Percentiles rank a stretch among this genome's conserved stretches.
These are phyloP conservation scores for Metschnikowia vanudenii DNA, from an alignment of 805 yeast genomes.

Conservation along the genomic window DNA sequence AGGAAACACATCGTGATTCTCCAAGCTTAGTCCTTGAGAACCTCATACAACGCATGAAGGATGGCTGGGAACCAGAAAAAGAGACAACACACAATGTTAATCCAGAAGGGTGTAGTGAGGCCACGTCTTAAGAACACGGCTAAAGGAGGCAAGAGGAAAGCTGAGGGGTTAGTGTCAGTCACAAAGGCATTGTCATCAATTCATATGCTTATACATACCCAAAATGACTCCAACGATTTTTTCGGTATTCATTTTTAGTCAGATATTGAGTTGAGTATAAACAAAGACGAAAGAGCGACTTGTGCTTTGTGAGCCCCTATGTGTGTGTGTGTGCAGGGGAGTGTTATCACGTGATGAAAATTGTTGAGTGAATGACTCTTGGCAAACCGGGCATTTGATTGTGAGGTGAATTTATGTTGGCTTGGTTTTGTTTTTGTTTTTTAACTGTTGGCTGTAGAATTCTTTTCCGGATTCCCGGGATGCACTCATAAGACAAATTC, in stretches of 20 bases:
- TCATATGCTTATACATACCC: constrained; percentile 23
- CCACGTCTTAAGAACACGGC: constrained; percentile 74
- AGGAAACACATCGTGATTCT: background rate
- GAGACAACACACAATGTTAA: constrained; percentile 60
- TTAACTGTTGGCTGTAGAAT: no score
- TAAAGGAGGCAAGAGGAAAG: constrained; percentile 69
- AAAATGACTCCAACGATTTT: constrained; percentile 40
- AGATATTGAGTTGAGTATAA: background rate
- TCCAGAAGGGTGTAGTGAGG: constrained; percentile 59
- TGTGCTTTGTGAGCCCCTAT: background rate
- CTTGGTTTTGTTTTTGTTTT: background rate
- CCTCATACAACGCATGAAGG: constrained; percentile 70
- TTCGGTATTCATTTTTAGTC: constrained; percentile 36
- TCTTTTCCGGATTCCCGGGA: no score
- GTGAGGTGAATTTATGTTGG: no score
- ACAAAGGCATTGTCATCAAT: background rate
- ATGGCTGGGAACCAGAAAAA: constrained; percentile 79
- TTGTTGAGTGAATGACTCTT: no score
- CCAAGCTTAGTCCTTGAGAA: constrained; percentile 26
- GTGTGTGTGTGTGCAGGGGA: no score
- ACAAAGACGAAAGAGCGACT: background rate
- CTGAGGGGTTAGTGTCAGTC: constrained; percentile 30
- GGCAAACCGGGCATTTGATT: no score
- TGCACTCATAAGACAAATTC: no score
- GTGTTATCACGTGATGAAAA: background rate